A percentile compares a stretch with the other conserved stretches of the same genome.
phyloP scores from a whole-genome alignment of 2,329 filamentous ascomycete species.

The Claviceps pazoutovae region DNA sequence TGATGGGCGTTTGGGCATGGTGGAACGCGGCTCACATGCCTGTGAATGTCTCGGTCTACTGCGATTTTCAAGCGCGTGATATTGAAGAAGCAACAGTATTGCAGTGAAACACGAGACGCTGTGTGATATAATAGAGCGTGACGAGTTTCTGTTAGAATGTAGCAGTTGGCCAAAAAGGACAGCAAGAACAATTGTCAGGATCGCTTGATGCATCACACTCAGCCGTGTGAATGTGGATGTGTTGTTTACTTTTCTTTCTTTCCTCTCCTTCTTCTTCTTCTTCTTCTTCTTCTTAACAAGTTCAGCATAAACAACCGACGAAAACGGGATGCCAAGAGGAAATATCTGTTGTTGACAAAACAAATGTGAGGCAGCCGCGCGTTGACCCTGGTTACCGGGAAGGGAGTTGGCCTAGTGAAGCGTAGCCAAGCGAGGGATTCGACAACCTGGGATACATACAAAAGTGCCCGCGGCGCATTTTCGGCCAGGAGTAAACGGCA shows the following conservation, averaged over 20 bases:
- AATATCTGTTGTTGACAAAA: not conserved
- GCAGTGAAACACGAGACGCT: not conserved
- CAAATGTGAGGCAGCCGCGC: not conserved
- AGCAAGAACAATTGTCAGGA: not conserved
- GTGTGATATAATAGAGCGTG: not conserved
- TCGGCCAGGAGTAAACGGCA: not conserved
- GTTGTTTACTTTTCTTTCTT: not conserved
- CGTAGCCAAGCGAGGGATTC: not conserved
- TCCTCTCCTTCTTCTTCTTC: not conserved
- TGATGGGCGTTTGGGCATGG: conserved; percentile 8
- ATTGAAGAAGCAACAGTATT: not conserved
- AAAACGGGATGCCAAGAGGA: not conserved
- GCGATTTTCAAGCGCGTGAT: not conserved
- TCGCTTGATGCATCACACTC: not conserved
- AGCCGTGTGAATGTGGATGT: not conserved
- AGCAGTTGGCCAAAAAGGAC: not conserved
- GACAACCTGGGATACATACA: not conserved
- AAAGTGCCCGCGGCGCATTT: not conserved
- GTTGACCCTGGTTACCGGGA: not conserved
- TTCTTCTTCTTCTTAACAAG: not conserved
- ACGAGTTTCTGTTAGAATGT: not conserved
- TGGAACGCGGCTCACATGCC: not conserved
- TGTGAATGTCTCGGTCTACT: not conserved
- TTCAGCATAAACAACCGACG: not conserved
- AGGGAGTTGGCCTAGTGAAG: not conserved